These are phyloP conservation scores for Scutellaria baicalensis DNA, from an alignment of 257 asterid genomes.

Conservation along the genomic window DNA sequence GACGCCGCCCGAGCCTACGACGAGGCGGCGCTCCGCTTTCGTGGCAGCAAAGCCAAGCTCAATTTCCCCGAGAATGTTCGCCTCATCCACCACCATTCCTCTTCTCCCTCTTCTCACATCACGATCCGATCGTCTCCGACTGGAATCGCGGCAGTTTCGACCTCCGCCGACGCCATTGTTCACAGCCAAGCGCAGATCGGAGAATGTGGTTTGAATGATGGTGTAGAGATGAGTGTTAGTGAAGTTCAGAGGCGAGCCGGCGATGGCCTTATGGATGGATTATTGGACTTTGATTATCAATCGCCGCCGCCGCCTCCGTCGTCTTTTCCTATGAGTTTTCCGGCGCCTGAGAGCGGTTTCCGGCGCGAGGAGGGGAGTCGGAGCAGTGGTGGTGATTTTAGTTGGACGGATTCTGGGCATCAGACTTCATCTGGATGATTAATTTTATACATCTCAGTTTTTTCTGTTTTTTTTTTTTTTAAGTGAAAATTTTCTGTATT, in stretches of 20 bases:
- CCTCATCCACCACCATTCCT: conserved; percentile 14
- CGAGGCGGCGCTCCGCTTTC: conserved; percentile 49
- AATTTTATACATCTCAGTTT: too few relatives aligned
- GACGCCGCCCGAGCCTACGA: conserved; percentile 55
- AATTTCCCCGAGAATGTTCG: conserved; percentile 51
- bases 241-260: conserved; percentile 11
- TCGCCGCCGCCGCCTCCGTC: not conserved
- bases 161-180: conserved; percentile 22
- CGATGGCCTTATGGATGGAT: conserved; percentile 12
- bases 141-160: conserved; percentile 12
- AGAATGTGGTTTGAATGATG: not conserved
- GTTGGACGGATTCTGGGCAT: conserved; percentile 22
- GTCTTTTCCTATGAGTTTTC: not conserved
- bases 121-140: not conserved
- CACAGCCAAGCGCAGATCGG: conserved; percentile 18
- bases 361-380: conserved; percentile 9
- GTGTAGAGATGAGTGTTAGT: conserved; percentile 17
- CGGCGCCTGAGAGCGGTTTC: not conserved
- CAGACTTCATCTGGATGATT: conserved; percentile 16
- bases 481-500: too few relatives aligned
- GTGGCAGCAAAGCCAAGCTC: conserved; percentile 56
- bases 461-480: too few relatives aligned
- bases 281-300: conserved; percentile 6
- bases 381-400: conserved; percentile 18
- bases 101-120: not conserved